phyloP scores from a whole-genome alignment of 805 yeast genomes.

The Teunomyces stri region DNA sequence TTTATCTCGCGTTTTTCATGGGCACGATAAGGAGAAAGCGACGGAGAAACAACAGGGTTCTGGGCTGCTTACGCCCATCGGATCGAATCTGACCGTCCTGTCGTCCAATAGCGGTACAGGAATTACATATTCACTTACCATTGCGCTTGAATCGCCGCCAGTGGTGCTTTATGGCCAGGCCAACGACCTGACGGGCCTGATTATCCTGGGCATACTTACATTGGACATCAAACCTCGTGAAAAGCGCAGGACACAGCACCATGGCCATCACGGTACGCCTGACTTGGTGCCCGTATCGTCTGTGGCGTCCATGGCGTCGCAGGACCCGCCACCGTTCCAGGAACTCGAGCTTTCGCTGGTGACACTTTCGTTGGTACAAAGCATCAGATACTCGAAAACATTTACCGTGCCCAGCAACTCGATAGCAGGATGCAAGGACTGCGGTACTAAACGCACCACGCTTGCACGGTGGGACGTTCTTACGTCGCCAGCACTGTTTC shows the following conservation, averaged over 20 bases:
- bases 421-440: constrained; percentile 54
- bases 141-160: constrained; percentile 88
- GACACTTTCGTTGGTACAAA: constrained; percentile 68
- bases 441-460: constrained; percentile 53
- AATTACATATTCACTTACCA: constrained; percentile 31
- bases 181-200: constrained; percentile 77
- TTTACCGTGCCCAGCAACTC: constrained; percentile 52
- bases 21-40: constrained; percentile 5
- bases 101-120: neutral
- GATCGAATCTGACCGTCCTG: neutral
- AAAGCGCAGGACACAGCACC: neutral
- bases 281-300: constrained; percentile 1
- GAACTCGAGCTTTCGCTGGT: constrained; percentile 57
- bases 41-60: neutral
- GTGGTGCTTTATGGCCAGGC: constrained; percentile 79
- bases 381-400: constrained; percentile 63
- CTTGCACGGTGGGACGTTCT: constrained; percentile 90
- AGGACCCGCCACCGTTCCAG: constrained; percentile 22
- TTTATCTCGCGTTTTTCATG: constrained; percentile 16
- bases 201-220: constrained; percentile 74
- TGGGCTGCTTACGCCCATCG: neutral
- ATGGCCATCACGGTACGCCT: neutral
- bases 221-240: constrained; percentile 30
- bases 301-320: constrained; percentile 14
- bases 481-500: constrained; percentile 52